These are phyloP conservation scores for Rauvolfia tetraphylla DNA, from an alignment of 257 asterid species.

Conservation along the genomic window DNA sequence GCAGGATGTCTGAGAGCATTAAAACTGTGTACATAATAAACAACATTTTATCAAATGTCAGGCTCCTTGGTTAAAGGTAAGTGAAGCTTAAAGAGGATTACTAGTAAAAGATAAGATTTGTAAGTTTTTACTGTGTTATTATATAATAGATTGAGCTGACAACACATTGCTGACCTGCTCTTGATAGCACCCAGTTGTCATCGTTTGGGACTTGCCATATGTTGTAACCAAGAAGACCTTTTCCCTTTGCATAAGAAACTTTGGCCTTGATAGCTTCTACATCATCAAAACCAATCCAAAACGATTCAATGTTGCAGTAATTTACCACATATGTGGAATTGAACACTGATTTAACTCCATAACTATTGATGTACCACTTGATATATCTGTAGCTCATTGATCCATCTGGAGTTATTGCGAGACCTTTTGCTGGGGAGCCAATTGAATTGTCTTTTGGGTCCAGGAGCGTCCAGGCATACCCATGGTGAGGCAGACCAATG, in stretches of 20 bases:
- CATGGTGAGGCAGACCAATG: conserved; percentile 42
- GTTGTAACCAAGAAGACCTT: too few species aligned
- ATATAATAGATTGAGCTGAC: background rate
- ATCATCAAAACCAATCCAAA: conserved; percentile 38
- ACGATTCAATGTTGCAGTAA: conserved; percentile 18
- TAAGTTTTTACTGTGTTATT: background rate
- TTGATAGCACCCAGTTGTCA: conserved; percentile 30
- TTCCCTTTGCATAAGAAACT: too few species aligned
- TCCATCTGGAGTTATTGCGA: conserved; percentile 25
- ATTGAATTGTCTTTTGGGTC: conserved; percentile 23
- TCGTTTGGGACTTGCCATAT: conserved; percentile 31
- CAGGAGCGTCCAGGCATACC: conserved; percentile 42
- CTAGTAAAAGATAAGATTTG: too few species aligned
- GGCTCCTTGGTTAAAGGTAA: too few species aligned
- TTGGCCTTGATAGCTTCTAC: conserved; percentile 32
- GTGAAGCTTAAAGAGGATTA: background rate
- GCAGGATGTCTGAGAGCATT: background rate
- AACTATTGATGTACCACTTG: conserved; percentile 18
- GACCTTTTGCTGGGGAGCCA: conserved; percentile 31
- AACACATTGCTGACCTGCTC: conserved; percentile 25
- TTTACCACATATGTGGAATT: too few species aligned
- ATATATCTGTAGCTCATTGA: conserved; percentile 24
- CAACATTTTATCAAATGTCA: background rate
- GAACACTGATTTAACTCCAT: conserved; percentile 15
- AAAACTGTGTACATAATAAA: background rate